Evolutionary conservation across 2,329 filamentous ascomycete genomes (phyloP), one percentile per base, ranked within the genome.

Genomic region (Aureobasidium sp.): DNA sequence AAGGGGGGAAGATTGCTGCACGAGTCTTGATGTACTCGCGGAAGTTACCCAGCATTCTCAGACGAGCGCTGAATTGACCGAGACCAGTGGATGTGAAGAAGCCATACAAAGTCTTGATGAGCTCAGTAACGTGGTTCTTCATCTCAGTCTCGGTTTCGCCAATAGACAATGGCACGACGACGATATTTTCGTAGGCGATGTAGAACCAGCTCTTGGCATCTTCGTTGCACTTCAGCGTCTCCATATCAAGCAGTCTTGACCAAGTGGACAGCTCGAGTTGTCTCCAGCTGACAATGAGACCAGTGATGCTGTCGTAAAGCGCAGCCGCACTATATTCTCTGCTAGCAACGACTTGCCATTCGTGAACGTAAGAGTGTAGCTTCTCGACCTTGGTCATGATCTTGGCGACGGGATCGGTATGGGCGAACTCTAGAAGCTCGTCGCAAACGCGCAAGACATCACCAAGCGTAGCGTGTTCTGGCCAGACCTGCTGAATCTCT

Each of bases 151-250:
- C 53, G 1, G 23, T 37, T 7, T 45, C 21, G 17, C 53, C 53
- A 11, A 93, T 80, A 21, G 83, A 81, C 58, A 89, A 78, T 0
- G 92, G 88, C 10, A 86, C 87, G 3, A 85, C 87, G 66, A 99
- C 82, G 43, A 95, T 84, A 4, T 87, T 90, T 73, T 97, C 90
- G 68, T 96, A 99, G 0, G 93, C 91, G 62, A 97, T 82, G 67
- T 96, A 99, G 87, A 92, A 99, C 94, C 94, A 99, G 17, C 88
- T 87, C 67, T 85, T 86, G 2, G 93, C 91, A 68, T 90, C 87
- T 51, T 89, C 82, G 23, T 86, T 79, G 67, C 86, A 91, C 67
- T 88, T 90, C 57, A 83, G 80, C 38, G 85, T 81, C 72, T 99
- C 94, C 71, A 89, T 84, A 66, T 96, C 90, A 62, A 99, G 87